These are phyloP conservation scores for Bryoglossum gracile DNA, from an alignment of 495 filamentous ascomycete species.

Conservation along the genomic window DNA sequence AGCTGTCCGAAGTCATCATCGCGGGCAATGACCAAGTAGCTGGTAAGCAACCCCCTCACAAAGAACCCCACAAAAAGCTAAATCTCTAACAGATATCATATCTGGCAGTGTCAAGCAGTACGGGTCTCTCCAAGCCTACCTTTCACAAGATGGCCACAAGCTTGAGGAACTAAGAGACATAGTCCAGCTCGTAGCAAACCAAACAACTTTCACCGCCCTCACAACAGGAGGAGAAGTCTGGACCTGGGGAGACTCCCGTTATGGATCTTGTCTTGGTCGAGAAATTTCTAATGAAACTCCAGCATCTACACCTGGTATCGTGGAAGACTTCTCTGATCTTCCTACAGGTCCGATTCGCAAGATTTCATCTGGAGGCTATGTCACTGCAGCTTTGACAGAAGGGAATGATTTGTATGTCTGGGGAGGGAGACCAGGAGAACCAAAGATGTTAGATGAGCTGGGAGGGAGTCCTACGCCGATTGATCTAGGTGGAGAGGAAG, in stretches of 20 bases:
- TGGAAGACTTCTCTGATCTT: too few relatives aligned
- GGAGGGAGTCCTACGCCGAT: slow-evolving; percentile 30
- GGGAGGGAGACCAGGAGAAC: slow-evolving; percentile 39
- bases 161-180: slow-evolving; percentile 3
- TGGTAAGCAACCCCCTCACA: slow-evolving; percentile 5
- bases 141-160: slow-evolving; percentile 24
- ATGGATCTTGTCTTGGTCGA: slow-evolving; percentile 42
- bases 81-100: background rate
- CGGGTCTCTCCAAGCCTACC: background rate
- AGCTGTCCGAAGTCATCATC: slow-evolving; percentile 23
- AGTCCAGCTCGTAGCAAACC: slow-evolving; percentile 42
- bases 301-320: slow-evolving; percentile 2
- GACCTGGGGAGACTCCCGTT: slow-evolving; percentile 55
- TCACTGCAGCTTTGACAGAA: slow-evolving; percentile 47
- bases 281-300: slow-evolving; percentile 24
- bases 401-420: slow-evolving; percentile 58
- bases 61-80: too few relatives aligned
- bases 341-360: slow-evolving; percentile 44
- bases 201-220: slow-evolving; percentile 46
- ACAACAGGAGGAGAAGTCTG: slow-evolving; percentile 40
- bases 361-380: slow-evolving; percentile 47
- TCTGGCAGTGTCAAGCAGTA: slow-evolving; percentile 1
- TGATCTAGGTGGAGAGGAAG: slow-evolving; percentile 31
- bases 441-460: slow-evolving; percentile 25
- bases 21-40: slow-evolving; percentile 31